Evolutionary conservation across 2,329 filamentous ascomycete genomes (phyloP).

Genomic region (Sporothrix phasma): DNA sequence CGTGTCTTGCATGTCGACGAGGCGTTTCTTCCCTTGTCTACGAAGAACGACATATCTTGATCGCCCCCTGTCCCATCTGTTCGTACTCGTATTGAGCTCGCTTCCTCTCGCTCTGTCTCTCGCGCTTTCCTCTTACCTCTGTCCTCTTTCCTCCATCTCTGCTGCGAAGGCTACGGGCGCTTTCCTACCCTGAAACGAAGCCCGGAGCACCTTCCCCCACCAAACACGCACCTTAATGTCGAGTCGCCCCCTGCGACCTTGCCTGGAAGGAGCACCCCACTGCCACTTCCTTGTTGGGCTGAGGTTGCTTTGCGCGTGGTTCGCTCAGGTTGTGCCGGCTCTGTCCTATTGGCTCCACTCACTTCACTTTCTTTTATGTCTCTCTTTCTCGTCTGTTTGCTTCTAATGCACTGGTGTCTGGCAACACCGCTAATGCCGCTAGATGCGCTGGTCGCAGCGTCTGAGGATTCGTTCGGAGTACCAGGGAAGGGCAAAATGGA

Average conservation of each 20-base stretch:
- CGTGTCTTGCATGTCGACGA: no score
- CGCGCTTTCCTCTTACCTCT: not conserved
- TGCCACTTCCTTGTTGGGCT: no score
- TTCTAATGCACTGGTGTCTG: not conserved
- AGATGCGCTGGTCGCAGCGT: not conserved
- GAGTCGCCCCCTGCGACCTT: not conserved
- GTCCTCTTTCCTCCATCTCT: no score
- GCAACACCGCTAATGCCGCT: not conserved
- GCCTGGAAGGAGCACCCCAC: not conserved
- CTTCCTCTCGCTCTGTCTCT: not conserved
- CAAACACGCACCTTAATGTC: not conserved
- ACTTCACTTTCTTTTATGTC: not conserved
- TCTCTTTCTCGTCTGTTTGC: not conserved
- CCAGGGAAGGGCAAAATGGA: not conserved
- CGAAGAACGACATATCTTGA: no score
- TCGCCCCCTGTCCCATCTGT: no score
- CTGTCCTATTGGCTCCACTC: constrained; percentile 1
- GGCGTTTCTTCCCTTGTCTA: no score
- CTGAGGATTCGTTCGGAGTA: not conserved
- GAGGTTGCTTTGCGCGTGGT: not conserved
- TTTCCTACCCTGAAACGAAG: not conserved
- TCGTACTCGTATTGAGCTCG: no score
- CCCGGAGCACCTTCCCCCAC: not conserved
- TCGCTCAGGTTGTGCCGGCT: not conserved
- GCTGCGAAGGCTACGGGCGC: no score